Base-by-base conservation (phyloP, 169 alveolate species). In the Plasmodium coatneyi region DNA sequence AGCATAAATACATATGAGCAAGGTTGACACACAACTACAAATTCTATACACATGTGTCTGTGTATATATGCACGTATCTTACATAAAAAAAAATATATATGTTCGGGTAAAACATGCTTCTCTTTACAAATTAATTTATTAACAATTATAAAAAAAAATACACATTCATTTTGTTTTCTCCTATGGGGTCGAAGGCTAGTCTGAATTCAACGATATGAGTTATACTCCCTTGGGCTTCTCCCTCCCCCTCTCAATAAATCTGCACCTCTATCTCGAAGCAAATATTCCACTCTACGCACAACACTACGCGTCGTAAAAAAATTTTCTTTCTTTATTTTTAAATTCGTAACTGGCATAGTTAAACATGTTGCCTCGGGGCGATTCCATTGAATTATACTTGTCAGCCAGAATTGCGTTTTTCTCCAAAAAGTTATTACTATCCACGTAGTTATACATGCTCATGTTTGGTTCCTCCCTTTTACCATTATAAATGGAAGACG, bases 321-420 rank as follows among this genome's bases (percentile, higher is more conserved):
- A 43, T 16, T 84, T 84, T 30, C 78, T 71, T n/a, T 84, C 93
- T 34, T 84, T 84, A 52, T 30, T 74, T 34, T 84, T 84, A 76
- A 49, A 72, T 5, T 84, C 93, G 41, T 84, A 84, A 84, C 80
- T 84, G 30, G 86, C 30, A 66, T 84, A 60, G 22, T 49, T 34
- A 32, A 36, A 84, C 52, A 52, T 84, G 41, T 52, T 84, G 41
- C 74, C 93, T 22, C 56, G 78, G 19, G 80, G 30, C 6, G 93
- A 49, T 84, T 84, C 93, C 32, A 84, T 49, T 25, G 81, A 0
- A 25, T 66, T 81, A 19, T 43, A 74, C 25, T 84, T 84, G 32
- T 84, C 93, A 16, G 93, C 41, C 16, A 52, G 60, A 19, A 66
- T 66, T 25, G 76, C 43, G n/a, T 84, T 84, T 32, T 84, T 74